These are phyloP conservation scores for Kuraishia cidri DNA, from an alignment of 805 yeast genomes.

Conservation along the genomic window DNA sequence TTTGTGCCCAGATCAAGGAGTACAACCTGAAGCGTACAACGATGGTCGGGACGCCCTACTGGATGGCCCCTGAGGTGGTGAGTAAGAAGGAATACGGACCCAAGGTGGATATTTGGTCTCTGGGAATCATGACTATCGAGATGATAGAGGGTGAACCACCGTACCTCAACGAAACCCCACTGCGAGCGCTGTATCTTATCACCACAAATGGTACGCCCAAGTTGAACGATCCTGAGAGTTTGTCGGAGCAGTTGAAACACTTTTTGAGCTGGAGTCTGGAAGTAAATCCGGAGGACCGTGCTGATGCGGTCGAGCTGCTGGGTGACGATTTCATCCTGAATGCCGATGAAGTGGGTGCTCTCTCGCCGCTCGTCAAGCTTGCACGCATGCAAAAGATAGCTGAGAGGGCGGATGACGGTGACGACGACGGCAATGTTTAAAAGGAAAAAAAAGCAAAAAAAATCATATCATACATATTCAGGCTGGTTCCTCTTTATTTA, in stretches of 20 bases:
- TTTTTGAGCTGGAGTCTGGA: conserved; percentile 75
- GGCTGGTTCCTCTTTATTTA: too few relatives aligned
- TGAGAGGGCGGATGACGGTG: conserved; percentile 17
- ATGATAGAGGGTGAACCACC: conserved; percentile 99
- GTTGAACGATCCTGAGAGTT: conserved; percentile 72
- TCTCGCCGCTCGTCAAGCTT: conserved; percentile 67
- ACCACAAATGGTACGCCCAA: conserved; percentile 97
- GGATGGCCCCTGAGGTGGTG: conserved; percentile 99
- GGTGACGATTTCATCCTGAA: conserved; percentile 54
- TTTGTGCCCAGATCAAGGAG: conserved; percentile 89
- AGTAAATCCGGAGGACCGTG: conserved; percentile 77
- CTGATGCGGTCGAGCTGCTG: conserved; percentile 66
- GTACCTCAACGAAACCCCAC: conserved; percentile 89
- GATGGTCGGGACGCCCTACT: conserved; percentile 98
- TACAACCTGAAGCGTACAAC: conserved; percentile 85
- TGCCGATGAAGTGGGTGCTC: conserved; percentile 50
- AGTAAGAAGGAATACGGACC: conserved; percentile 93
- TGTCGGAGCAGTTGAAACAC: conserved; percentile 54
- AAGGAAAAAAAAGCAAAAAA: too few relatives aligned
- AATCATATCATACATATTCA: too few relatives aligned
- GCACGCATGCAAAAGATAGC: conserved; percentile 57
- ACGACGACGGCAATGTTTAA: too few relatives aligned
- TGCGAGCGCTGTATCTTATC: conserved; percentile 86
- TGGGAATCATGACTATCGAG: conserved; percentile 97
- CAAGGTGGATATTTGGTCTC: conserved; percentile 95